Conservation (phyloP, 177 flowering plant species). For the Vitis hybrid region DNA sequence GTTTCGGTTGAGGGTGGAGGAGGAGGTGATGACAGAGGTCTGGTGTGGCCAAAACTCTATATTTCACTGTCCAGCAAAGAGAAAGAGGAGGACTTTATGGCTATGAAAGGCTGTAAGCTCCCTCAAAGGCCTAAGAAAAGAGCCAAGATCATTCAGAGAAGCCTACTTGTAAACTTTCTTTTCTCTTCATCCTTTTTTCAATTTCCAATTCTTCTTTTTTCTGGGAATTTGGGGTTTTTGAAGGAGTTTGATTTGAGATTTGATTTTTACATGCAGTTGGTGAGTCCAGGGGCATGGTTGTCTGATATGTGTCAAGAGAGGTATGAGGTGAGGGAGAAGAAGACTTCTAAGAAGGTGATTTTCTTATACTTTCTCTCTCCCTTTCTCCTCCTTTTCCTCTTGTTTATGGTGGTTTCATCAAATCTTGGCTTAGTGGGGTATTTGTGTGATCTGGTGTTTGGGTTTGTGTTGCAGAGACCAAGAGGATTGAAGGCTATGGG, state of each 20-base stretch:
- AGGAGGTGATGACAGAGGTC: constrained; percentile 24
- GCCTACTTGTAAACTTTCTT: constrained; percentile 37
- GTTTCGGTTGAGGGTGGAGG: constrained; percentile 15
- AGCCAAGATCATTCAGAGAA: constrained; percentile 53
- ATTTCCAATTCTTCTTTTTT: background rate
- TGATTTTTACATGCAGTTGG: constrained; percentile 40
- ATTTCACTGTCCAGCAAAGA: constrained; percentile 49
- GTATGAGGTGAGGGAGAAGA: constrained; percentile 73
- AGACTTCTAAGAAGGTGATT: constrained; percentile 58
- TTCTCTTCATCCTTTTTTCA: background rate
- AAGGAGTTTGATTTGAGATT: background rate
- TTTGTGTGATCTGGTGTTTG: background rate
- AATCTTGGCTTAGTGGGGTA: background rate
- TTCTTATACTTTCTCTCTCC: background rate
- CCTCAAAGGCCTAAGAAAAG: constrained; percentile 64
- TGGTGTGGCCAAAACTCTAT: constrained; percentile 50
- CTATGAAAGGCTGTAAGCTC: constrained; percentile 57
- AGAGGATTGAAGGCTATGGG: constrained; percentile 73
- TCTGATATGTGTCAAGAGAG: constrained; percentile 66
- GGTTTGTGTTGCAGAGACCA: constrained; percentile 43
- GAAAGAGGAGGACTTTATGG: constrained; percentile 63
- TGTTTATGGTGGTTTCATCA: background rate
- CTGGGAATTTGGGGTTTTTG: constrained; percentile 2
- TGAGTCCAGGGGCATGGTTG: constrained; percentile 70
- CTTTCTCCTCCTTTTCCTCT: background rate